phyloP scores from a whole-genome alignment of 129 eudicot species.

The Kitagawia praeruptora region DNA sequence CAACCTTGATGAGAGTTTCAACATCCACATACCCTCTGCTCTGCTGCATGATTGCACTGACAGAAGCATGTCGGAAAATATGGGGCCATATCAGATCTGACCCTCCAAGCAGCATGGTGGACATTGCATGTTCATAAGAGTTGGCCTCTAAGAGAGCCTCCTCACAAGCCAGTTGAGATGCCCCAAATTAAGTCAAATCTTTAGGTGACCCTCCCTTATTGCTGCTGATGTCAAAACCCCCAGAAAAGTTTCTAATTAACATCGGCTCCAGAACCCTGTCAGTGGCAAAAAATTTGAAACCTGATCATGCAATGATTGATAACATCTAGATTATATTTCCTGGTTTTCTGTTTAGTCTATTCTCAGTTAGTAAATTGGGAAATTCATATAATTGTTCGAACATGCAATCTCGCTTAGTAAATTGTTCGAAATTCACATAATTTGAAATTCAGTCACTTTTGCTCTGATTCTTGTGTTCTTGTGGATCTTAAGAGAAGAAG shows the following conservation, averaged over 20 bases:
- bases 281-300: no score
- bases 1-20: constrained; percentile 66
- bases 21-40: constrained; percentile 61
- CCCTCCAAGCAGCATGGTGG: constrained; percentile 52
- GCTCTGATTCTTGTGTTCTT: no score
- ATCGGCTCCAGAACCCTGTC: constrained; percentile 44
- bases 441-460: no score
- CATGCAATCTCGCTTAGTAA: no score
- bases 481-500: no score
- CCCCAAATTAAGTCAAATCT: constrained; percentile 59
- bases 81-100: constrained; percentile 60
- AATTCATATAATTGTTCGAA: no score
- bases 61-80: not conserved
- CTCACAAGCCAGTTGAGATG: constrained; percentile 64
- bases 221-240: constrained; percentile 74
- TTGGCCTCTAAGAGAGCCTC: constrained; percentile 78
- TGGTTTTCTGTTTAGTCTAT: no score
- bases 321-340: not conserved
- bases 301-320: not conserved
- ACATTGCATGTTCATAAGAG: constrained; percentile 41
- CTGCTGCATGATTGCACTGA: no score
- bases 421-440: no score
- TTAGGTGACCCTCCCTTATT: constrained; percentile 60
- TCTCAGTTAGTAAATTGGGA: no score
- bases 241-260: constrained; percentile 69